phyloP scores from a whole-genome alignment of 768 basidiomycete species.

The Russula vinacea region DNA sequence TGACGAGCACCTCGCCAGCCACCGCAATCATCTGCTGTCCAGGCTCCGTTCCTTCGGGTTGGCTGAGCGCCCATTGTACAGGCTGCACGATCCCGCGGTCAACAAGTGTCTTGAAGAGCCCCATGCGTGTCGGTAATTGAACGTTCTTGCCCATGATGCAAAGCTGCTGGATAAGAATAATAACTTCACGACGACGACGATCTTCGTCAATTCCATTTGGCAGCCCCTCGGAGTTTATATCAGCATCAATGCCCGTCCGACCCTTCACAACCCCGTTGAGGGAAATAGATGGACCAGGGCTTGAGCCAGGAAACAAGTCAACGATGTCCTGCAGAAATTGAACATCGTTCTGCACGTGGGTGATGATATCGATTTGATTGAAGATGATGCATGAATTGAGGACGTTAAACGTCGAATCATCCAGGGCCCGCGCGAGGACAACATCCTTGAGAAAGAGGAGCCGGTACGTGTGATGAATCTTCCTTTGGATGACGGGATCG shows the following conservation, averaged over 20 bases:
- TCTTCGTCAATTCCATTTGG: constrained; percentile 29
- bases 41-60: constrained; percentile 53
- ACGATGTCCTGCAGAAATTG: constrained; percentile 77
- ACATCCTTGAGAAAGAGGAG: constrained; percentile 98
- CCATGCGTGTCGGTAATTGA: constrained; percentile 80
- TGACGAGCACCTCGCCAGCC: constrained; percentile 80
- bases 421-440: constrained; percentile 88
- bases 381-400: constrained; percentile 97
- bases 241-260: constrained; percentile 31
- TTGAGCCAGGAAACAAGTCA: constrained; percentile 52
- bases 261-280: constrained; percentile 34
- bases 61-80: constrained; percentile 88
- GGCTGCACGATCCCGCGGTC: constrained; percentile 86
- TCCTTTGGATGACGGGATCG: constrained; percentile 70
- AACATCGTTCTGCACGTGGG: constrained; percentile 76
- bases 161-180: constrained; percentile 87
- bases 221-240: constrained; percentile 18
- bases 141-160: constrained; percentile 97
- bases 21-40: constrained; percentile 67
- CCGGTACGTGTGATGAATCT: constrained; percentile 96
- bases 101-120: constrained; percentile 81
- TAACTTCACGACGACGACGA: constrained; percentile 64
- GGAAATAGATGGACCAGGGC: constrained; percentile 33
- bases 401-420: constrained; percentile 96
- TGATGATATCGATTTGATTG: constrained; percentile 98